Base-by-base conservation (phyloP, 768 basidiomycete genomes). In the Tulasnella sp. region DNA sequence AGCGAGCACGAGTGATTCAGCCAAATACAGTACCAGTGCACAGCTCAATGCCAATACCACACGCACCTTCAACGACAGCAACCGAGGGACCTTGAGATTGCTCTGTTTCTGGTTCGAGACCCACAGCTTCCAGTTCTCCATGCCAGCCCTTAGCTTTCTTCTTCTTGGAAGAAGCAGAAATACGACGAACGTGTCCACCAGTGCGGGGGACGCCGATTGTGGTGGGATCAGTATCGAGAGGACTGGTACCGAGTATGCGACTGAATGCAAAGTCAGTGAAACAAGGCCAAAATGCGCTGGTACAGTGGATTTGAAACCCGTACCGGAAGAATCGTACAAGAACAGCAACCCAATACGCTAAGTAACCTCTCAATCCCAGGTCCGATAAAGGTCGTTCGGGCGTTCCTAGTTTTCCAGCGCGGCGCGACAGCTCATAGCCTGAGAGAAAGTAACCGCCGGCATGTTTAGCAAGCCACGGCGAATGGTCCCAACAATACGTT, bases 381-480 rank as follows among this genome's bases (percentile, higher is more conserved):
- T 93, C 92, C 0, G 93, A 96, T 3, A 99, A 76, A 0, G 96
- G 96, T 8, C 95, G 82, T 73, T 99, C 96, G 0, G 96, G 96
- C 1, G 91, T 92, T 17, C 93, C 93, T 4, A 88, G 76, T 66
- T 85, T 88, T 1, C 85, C 83, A 10, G 80, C 77, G 54, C 83
- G 78, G 45, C 87, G 80, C 19, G 91, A 96, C 5, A 97, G 76
- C 69, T 95, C 91, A 67, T 99, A 99, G 70, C 94, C 94, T 97
- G 52, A 38, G 65, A 32, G 30, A 15, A 23, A 15, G 26, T 23
- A 43, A 24, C 13, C 19, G 17, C 32, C 17, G 1, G 48, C 15
- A 38, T 7, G 34, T 5, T 38, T 15, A n/a, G n/a, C n/a, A n/a
- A n/a, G n/a, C n/a, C n/a, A n/a, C n/a, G n/a, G n/a, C n/a, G n/a